Percentiles rank a stretch among this genome's conserved stretches.
Evolutionary conservation across 2,329 filamentous ascomycete genomes (phyloP).

Genomic region (Colletotrichum sp.): DNA sequence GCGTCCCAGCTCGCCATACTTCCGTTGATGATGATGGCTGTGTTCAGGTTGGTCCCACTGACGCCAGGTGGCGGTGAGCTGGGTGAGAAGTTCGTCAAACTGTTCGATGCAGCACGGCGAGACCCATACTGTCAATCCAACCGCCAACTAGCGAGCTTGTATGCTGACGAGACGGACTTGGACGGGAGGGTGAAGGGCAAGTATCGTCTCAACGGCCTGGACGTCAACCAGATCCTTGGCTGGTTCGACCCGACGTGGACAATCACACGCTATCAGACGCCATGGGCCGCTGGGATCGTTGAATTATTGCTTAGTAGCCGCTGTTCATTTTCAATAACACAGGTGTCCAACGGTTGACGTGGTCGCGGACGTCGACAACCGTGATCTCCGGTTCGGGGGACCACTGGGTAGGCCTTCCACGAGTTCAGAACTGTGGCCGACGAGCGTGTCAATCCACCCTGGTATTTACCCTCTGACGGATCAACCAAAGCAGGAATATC

Average conservation of each 20-base stretch:
- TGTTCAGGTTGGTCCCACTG: neutral
- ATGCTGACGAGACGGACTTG: neutral
- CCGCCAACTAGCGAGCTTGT: neutral
- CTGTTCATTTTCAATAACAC: neutral
- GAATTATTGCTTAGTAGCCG: too few relatives aligned
- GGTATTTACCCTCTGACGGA: accelerated
- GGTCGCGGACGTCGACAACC: neutral
- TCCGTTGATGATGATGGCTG: neutral
- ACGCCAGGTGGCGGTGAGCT: neutral
- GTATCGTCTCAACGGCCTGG: neutral
- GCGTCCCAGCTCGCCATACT: neutral
- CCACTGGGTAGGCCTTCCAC: too few relatives aligned
- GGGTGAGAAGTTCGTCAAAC: neutral
- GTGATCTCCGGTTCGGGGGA: too few relatives aligned
- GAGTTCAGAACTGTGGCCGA: too few relatives aligned
- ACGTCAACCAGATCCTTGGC: neutral
- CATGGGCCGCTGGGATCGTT: neutral
- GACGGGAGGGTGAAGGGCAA: neutral
- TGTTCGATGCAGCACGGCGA: neutral
- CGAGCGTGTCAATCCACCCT: too few relatives aligned
- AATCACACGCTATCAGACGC: accelerated
- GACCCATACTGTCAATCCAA: neutral
- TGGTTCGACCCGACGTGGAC: neutral
- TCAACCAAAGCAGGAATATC: too few relatives aligned
- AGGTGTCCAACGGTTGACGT: neutral